phyloP scores from a whole-genome alignment of 2,329 filamentous ascomycete genomes.

The Metarhizium anisopliae region DNA sequence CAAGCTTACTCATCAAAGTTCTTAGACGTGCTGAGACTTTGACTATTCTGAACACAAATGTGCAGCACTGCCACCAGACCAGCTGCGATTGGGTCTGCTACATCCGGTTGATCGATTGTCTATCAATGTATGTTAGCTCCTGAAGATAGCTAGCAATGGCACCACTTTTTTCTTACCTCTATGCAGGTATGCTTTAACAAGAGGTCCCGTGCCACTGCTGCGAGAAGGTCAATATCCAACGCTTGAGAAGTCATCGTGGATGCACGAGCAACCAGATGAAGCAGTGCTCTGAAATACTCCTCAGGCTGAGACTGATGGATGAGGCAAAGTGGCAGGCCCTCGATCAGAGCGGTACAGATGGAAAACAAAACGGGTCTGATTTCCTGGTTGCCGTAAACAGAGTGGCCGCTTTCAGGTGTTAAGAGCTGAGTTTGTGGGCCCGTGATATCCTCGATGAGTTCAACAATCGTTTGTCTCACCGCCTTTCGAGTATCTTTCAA shows the following conservation, averaged over 20 bases:
- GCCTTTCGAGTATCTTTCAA: conserved; percentile 17
- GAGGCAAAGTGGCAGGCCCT: conserved; percentile 24
- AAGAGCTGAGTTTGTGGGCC: conserved; percentile 7
- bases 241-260: conserved; percentile 15
- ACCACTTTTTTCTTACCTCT: conserved; percentile 23
- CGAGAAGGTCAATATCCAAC: conserved; percentile 20
- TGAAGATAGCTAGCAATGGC: conserved; percentile 1
- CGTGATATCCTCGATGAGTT: conserved; percentile 23
- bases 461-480: conserved; percentile 21
- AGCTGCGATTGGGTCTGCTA: conserved; percentile 19
- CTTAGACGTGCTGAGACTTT: conserved; percentile 13
- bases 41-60: conserved; percentile 21
- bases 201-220: conserved; percentile 19
- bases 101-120: conserved; percentile 17
- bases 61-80: conserved; percentile 22
- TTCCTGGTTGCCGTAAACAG: neutral
- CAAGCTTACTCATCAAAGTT: conserved; percentile 18
- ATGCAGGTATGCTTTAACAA: conserved; percentile 30
- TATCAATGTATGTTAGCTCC: conserved; percentile 6
- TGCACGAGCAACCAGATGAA: conserved; percentile 1
- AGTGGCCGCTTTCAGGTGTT: neutral
- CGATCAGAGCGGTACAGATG: conserved; percentile 23
- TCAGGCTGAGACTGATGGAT: conserved; percentile 27
- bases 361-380: conserved; percentile 12
- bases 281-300: conserved; percentile 35